A percentile compares a stretch with the other conserved stretches of the same genome.
Conservation (phyloP, 345 rosid species). For the Diplotaxis tenuifolia region DNA sequence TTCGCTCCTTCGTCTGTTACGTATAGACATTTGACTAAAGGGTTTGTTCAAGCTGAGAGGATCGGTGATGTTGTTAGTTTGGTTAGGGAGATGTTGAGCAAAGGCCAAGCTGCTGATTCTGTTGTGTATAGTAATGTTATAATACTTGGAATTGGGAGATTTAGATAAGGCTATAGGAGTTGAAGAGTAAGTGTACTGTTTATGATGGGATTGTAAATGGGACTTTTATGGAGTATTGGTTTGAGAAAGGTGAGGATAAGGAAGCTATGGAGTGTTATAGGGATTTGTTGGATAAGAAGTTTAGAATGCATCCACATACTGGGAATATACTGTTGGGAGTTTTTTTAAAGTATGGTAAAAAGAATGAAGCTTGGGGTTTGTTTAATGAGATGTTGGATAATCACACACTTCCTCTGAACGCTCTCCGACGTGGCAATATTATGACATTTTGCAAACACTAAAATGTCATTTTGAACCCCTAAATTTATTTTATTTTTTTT, state of each 20-base stretch:
- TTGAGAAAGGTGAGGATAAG: slow-evolving; percentile 76
- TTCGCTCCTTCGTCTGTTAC: slow-evolving; percentile 81
- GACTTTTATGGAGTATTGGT: slow-evolving; percentile 93
- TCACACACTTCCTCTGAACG: slow-evolving; percentile 88
- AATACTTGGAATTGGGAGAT: slow-evolving; percentile 67
- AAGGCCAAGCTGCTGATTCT: slow-evolving; percentile 95
- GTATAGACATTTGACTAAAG: slow-evolving; percentile 90
- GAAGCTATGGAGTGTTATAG: slow-evolving; percentile 82
- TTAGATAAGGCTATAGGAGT: slow-evolving; percentile 84
- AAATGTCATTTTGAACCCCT: no score
- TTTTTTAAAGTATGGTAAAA: slow-evolving; percentile 67
- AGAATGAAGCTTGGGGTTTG: slow-evolving; percentile 63
- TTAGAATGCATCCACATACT: slow-evolving; percentile 77
- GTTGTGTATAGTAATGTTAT: slow-evolving; percentile 79
- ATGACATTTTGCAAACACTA: no score
- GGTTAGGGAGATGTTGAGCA: slow-evolving; percentile 80
- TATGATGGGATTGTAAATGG: slow-evolving; percentile 92
- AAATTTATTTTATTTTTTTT: no score
- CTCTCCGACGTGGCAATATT: no score
- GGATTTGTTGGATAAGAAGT: slow-evolving; percentile 73
- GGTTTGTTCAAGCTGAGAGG: slow-evolving; percentile 73
- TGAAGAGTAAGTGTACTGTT: slow-evolving; percentile 72
- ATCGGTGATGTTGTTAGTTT: slow-evolving; percentile 76
- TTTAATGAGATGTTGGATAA: slow-evolving; percentile 84
- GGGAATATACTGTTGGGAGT: slow-evolving; percentile 82